phyloP scores from a whole-genome alignment of 2,329 filamentous ascomycete genomes.

The Hypoxylon sp. region DNA sequence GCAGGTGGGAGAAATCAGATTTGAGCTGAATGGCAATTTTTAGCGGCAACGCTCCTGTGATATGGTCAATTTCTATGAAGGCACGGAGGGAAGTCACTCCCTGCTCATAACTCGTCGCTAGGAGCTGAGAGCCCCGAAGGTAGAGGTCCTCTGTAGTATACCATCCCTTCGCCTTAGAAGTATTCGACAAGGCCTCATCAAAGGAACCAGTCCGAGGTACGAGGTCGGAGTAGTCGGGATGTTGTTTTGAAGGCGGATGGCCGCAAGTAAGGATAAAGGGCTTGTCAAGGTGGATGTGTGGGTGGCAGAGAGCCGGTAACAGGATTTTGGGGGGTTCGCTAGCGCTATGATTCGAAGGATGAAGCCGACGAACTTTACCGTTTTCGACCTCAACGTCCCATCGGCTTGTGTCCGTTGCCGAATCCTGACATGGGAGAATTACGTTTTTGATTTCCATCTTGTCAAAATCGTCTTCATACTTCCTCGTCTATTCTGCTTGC shows the following conservation, averaged over 20 bases:
- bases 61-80: constrained; percentile 78
- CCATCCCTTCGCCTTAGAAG: constrained; percentile 68
- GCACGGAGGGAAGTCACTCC: constrained; percentile 78
- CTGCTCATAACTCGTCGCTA: constrained; percentile 72
- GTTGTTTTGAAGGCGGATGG: constrained; percentile 43
- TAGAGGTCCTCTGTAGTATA: constrained; percentile 75
- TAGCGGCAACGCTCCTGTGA: constrained; percentile 61
- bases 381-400: constrained; percentile 44
- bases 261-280: constrained; percentile 67
- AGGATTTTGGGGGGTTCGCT: constrained; percentile 49
- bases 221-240: constrained; percentile 71
- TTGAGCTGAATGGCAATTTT: constrained; percentile 70
- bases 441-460: constrained; percentile 39
- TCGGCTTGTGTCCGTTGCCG: constrained; percentile 10
- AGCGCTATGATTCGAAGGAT: constrained; percentile 31
- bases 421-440: constrained; percentile 31
- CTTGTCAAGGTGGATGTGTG: constrained; percentile 80
- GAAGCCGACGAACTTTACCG: constrained; percentile 40
- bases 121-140: constrained; percentile 72
- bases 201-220: constrained; percentile 73
- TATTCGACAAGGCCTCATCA: constrained; percentile 70
- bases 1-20: constrained; percentile 63
- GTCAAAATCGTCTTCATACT: background rate
- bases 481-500: background rate
- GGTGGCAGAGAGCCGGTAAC: constrained; percentile 70